Evolutionary conservation across 2,329 filamentous ascomycete species (phyloP), one percentile per base, ranked within the genome.

Genomic region (Fusarium sp.): DNA sequence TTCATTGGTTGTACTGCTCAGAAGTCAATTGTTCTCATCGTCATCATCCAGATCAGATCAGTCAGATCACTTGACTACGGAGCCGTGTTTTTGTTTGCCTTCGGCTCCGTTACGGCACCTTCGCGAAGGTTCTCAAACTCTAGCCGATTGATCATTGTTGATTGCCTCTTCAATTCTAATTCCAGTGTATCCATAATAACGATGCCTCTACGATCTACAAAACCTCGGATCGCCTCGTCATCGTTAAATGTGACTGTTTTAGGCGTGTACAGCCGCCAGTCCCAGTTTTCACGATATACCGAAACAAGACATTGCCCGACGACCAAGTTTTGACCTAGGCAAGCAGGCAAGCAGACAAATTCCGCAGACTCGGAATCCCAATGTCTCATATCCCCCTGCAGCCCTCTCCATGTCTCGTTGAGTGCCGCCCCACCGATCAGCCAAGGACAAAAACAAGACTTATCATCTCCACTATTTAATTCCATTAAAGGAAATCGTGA

Each of bases 331-430:
- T 48, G 21, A 17, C 48, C 14, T 34, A 11, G 26, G 26, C 47
- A 21, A 40, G 39, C 17, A 11, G 26, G 26, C 47, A 21, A 40
- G 39, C 17, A 9, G 14, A 26, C 32, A 38, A 20, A 45, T 52
- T 55, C 48, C 58, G 56, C 30, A 28, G 44, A 50, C 26, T 24
- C 53, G 67, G 67, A 72, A 71, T 55, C 46, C 40, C 10, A 43
- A 56, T 52, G 42, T 48, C 64, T 47, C 51, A 56, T 26, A 52
- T 55, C 56, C 52, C 42, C 57, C 45, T 56, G 38, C 23, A 24
- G 23, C 12, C 30, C 20, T 30, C n/a, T 39, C 39, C 21, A 59
- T 55, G 48, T 56, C 52, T 66, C 43, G 44, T 28, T 46, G 8
- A 59, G 38, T 55, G n/a, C 62, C 39, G 47, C 52, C 47, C 49